Base-by-base conservation (phyloP, 768 basidiomycete species). In the Podaxis sp. region DNA sequence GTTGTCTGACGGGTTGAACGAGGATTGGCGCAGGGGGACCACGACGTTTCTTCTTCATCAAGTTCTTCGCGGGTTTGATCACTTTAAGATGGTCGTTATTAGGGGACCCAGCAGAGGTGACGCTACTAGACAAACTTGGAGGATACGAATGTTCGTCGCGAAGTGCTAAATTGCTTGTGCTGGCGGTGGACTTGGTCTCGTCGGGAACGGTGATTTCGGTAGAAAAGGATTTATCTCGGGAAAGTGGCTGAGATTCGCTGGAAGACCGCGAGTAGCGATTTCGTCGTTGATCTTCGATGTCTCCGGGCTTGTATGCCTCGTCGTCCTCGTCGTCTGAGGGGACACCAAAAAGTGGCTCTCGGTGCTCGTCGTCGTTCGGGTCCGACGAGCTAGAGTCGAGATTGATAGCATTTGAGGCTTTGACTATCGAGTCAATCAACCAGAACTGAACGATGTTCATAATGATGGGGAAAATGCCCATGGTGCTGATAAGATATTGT, bases 361-460 rank as follows among this genome's bases (percentile, higher is more conserved):
- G 77, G 64, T 85, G 87, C 2, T 72, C 71, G 22, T 71, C 65
- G 37, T 82, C 76, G 61, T 71, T 50, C 0, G 76, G 73, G 38
- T 75, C 70, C 17, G 80, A 72, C 0, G 75, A 69, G 61, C 79
- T 75, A 0, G 79, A 53, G 22, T 78, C 82, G 22, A 83, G 71
- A 24, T 76, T 69, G 3, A 80, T 68, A 8, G 75, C 66, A 17
- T 73, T 71, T 8, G 85, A 85, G 1, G 88, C 88, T 75, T 95
- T 95, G 70, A 95, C 91, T 57, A 95, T 94, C 0, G 91, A 90
- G 75, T 97, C 94, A 62, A 97, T 95, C 55, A 97, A 78, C 87
- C 95, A 95, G 81, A 98, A 98, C 72, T 98, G 96, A 11, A 93
- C 67, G 40, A 94, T 76, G 73, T 94, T 94, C 91, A 93, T 93